Percentiles rank a stretch among this genome's conserved stretches.
phyloP scores from a whole-genome alignment of 1,284 basidiomycete genomes.

The Ustilago xerochloae region DNA sequence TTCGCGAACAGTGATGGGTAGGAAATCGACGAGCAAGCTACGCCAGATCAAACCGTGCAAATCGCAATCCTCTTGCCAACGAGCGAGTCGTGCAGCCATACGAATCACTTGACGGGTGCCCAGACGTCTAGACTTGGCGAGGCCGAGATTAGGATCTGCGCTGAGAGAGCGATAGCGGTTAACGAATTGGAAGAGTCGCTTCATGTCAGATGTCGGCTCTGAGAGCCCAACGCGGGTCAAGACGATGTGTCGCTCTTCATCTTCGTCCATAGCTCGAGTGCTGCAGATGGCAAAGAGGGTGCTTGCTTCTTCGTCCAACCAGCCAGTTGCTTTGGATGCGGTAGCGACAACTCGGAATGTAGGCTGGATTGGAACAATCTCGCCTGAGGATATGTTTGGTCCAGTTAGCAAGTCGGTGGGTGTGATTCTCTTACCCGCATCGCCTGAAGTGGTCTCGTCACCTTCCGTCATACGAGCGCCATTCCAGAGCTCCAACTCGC shows the following conservation, averaged over 20 bases:
- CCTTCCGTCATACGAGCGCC: slow-evolving; percentile 56
- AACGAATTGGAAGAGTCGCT: slow-evolving; percentile 62
- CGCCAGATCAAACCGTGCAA: slow-evolving; percentile 63
- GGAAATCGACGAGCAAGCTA: slow-evolving; percentile 66
- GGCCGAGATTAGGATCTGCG: slow-evolving; percentile 58
- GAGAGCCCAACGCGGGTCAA: slow-evolving; percentile 34
- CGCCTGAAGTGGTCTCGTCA: not conserved
- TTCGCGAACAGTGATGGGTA: slow-evolving; percentile 66
- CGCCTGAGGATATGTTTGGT: slow-evolving; percentile 13
- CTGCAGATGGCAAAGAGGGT: slow-evolving; percentile 65
- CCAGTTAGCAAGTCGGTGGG: not conserved
- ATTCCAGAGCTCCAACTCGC: slow-evolving; percentile 65
- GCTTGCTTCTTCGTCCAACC: slow-evolving; percentile 68
- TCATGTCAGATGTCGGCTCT: slow-evolving; percentile 34
- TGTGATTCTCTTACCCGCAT: not conserved
- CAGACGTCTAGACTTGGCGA: slow-evolving; percentile 65
- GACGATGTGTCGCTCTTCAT: slow-evolving; percentile 64
- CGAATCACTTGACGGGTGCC: slow-evolving; percentile 68
- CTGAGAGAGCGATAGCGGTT: slow-evolving; percentile 60
- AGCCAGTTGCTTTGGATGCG: slow-evolving; percentile 59
- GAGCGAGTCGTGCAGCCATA: slow-evolving; percentile 63
- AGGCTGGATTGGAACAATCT: slow-evolving; percentile 44
- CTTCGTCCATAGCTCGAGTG: slow-evolving; percentile 66
- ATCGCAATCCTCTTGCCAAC: slow-evolving; percentile 61
- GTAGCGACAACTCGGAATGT: slow-evolving; percentile 68